These are phyloP conservation scores for Lipomyces japonicus DNA, from an alignment of 805 yeast genomes.

Conservation along the genomic window DNA sequence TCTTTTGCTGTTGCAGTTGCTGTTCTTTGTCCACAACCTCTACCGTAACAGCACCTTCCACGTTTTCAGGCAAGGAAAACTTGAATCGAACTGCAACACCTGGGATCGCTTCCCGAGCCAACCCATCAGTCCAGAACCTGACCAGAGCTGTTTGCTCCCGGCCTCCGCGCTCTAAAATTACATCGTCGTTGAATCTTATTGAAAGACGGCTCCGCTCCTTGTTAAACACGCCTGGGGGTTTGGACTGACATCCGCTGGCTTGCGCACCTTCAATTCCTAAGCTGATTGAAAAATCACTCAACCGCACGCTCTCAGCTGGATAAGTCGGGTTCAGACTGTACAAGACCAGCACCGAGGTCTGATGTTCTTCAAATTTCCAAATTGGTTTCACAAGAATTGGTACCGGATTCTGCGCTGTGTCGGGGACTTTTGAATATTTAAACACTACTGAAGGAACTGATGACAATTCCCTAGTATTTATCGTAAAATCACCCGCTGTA, in stretches of 20 bases:
- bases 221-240: conserved; percentile 89
- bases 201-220: conserved; percentile 80
- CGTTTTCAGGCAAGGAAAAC: conserved; percentile 13
- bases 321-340: conserved; percentile 53
- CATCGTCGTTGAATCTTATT: conserved; percentile 60
- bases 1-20: background rate
- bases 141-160: conserved; percentile 73
- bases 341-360: conserved; percentile 78
- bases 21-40: conserved; percentile 14
- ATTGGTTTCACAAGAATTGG: conserved; percentile 75
- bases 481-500: conserved; percentile 34
- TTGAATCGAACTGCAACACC: conserved; percentile 60
- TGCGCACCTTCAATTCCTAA: conserved; percentile 58
- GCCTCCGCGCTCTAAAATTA: conserved; percentile 38
- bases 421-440: conserved; percentile 55
- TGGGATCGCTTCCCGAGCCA: conserved; percentile 63
- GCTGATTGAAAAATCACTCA: conserved; percentile 59
- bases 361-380: conserved; percentile 85
- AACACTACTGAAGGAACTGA: conserved; percentile 70
- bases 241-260: conserved; percentile 71
- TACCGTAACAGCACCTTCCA: conserved; percentile 7
- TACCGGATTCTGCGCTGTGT: conserved; percentile 43
- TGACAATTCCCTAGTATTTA: conserved; percentile 6
- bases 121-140: conserved; percentile 72
- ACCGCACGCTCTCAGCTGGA: conserved; percentile 42